Evolutionary conservation across 1,139 yeast genomes (phyloP), one percentile per base, ranked within the genome.

Genomic region (Taiozyma sp.): DNA sequence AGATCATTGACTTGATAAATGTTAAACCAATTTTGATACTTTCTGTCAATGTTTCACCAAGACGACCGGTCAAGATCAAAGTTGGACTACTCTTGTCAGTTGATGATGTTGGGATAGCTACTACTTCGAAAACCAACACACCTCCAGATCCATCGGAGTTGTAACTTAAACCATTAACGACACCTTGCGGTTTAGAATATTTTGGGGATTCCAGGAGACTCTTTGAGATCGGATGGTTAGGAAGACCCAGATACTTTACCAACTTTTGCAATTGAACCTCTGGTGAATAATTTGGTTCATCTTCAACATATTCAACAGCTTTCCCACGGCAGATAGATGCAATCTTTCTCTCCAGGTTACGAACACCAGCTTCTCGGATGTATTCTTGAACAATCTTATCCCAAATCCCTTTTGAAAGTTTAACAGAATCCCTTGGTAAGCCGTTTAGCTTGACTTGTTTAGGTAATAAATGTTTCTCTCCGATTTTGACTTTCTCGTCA

Each of bases 141-240:
- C 96, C 87, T 0, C 97, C 97, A 16, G 88, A 83, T 1, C 97
- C 97, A 60, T 88, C 89, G 2, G 92, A 83, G 70, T 87, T 89
- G 66, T 90, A 91, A 1, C 96, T 90, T 51, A 91, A 73, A 0
- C 97, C 97, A 66, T 90, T 89, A n/a, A 90, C 97, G 13, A 89
- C 80, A 1, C 97, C 97, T 57, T 76, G 77, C 29, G 74, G 73
- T 39, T 69, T 70, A 61, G 70, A 80, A 58, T 52, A 64, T 60
- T 54, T 58, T 40, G 58, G 71, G 50, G 55, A 52, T 8, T 56
- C 54, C 12, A 66, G 47, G 24, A 68, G 44, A 24, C 67, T 69
- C 36, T 59, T 62, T 16, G 69, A 63, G 13, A 71, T 62, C 30
- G 73, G 66, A 62, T 74, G 68, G 24, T 57, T 52, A 1, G 87